phyloP scores from a whole-genome alignment of 495 filamentous ascomycete genomes.

The Xylaria longipes region DNA sequence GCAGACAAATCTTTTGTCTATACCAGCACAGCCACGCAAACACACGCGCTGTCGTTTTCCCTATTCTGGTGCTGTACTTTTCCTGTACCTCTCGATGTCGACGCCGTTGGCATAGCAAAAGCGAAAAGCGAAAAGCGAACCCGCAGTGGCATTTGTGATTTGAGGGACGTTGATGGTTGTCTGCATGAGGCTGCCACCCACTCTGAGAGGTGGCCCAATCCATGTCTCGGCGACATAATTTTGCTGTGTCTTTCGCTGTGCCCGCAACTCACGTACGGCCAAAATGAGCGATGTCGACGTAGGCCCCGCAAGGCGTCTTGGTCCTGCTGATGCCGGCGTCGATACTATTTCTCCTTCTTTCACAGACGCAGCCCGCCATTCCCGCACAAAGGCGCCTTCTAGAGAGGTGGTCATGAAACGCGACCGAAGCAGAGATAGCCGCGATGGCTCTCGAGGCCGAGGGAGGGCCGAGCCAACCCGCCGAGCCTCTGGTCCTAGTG shows the following conservation, averaged over 20 bases:
- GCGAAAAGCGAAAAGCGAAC: neutral
- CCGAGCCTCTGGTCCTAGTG: conserved; percentile 32
- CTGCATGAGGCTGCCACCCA: conserved; percentile 39
- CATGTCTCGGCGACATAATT: conserved; percentile 41
- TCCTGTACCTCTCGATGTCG: neutral
- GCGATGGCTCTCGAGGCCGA: conserved; percentile 39
- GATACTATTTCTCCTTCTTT: conserved; percentile 30
- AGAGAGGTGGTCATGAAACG: conserved; percentile 42
- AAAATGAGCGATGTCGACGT: conserved; percentile 41
- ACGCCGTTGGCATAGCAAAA: conserved; percentile 2
- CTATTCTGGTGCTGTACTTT: neutral
- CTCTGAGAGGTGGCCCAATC: conserved; percentile 40
- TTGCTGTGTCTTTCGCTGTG: conserved; percentile 33
- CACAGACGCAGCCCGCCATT: conserved; percentile 31
- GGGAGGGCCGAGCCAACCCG: conserved; percentile 32
- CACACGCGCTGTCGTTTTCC: neutral
- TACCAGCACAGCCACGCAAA: neutral
- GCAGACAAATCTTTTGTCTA: conserved; percentile 1
- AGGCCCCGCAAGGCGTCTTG: conserved; percentile 34
- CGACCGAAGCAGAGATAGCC: conserved; percentile 35
- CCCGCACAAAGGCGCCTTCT: conserved; percentile 27
- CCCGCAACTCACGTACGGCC: conserved; percentile 23
- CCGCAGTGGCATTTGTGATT: conserved; percentile 1
- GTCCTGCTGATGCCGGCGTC: conserved; percentile 31
- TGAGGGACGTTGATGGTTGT: conserved; percentile 17